Evolutionary conservation across 164 flowering plant species (phyloP).

Genomic region (Macadamia integrifolia): DNA sequence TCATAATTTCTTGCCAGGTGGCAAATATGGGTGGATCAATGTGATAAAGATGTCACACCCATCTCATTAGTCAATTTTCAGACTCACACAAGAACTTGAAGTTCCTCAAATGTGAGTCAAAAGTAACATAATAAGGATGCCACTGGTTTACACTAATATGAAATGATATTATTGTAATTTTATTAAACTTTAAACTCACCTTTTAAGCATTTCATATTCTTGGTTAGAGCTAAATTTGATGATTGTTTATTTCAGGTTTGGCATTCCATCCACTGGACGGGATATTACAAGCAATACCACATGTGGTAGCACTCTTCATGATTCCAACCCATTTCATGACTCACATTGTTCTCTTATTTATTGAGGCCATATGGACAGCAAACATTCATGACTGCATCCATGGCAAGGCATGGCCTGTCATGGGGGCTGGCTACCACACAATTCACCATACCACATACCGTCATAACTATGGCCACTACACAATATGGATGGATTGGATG

Average conservation of each 20-base stretch:
- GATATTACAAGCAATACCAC: conserved; percentile 86
- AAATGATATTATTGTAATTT: too few relatives aligned
- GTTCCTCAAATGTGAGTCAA: too few relatives aligned
- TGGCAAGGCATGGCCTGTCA: conserved; percentile 81
- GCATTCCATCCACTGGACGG: conserved; percentile 97
- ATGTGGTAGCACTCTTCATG: conserved; percentile 70
- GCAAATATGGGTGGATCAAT: too few relatives aligned
- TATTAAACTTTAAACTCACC: too few relatives aligned
- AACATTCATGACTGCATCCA: conserved; percentile 95
- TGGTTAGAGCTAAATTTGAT: too few relatives aligned
- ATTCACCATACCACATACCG: conserved; percentile 95
- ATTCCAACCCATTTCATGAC: conserved; percentile 76
- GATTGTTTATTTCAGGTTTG: conserved; percentile 44
- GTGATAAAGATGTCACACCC: too few relatives aligned
- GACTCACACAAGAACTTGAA: too few relatives aligned
- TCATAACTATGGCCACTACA: conserved; percentile 91
- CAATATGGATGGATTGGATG: conserved; percentile 98
- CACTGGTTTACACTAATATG: too few relatives aligned
- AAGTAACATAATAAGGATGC: too few relatives aligned
- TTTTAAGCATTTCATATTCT: too few relatives aligned
- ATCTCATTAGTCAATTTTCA: too few relatives aligned
- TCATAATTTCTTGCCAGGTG: too few relatives aligned
- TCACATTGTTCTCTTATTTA: conserved; percentile 62
- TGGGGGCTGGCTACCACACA: conserved; percentile 98
- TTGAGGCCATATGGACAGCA: conserved; percentile 88